Evolutionary conservation across 495 filamentous ascomycete species (phyloP).

Genomic region (Xylaria castorea): DNA sequence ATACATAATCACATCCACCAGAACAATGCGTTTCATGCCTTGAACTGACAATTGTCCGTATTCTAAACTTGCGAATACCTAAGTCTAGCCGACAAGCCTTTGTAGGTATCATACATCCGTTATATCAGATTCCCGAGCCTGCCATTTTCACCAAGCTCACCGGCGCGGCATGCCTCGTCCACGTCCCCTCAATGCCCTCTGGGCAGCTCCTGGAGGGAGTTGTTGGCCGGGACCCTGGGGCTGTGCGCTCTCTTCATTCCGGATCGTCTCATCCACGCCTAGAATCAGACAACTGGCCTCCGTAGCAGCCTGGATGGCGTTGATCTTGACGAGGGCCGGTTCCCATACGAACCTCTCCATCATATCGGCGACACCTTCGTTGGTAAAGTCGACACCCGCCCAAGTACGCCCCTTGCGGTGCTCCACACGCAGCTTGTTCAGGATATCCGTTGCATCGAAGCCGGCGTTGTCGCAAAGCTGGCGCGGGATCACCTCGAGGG

Average conservation of each 20-base stretch:
- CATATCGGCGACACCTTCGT: conserved; percentile 92
- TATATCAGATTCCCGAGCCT: conserved; percentile 1
- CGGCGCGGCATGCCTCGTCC: conserved; percentile 91
- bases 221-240: conserved; percentile 79
- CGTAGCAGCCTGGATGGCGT: conserved; percentile 94
- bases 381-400: conserved; percentile 94
- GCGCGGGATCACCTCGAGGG: conserved; percentile 93
- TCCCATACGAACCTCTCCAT: conserved; percentile 97
- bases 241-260: conserved; percentile 87
- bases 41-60: conserved; percentile 15
- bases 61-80: conserved; percentile 29
- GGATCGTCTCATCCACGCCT: conserved; percentile 96
- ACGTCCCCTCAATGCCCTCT: conserved; percentile 82
- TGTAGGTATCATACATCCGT: conserved; percentile 35
- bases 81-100: conserved; percentile 26
- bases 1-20: conserved; percentile 18
- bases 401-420: conserved; percentile 89
- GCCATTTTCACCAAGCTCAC: conserved; percentile 46
- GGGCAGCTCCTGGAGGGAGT: conserved; percentile 89
- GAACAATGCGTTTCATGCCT: neutral
- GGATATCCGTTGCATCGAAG: conserved; percentile 96
- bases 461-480: conserved; percentile 98
- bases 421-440: conserved; percentile 93
- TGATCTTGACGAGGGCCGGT: conserved; percentile 93
- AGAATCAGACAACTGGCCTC: conserved; percentile 95